These are phyloP conservation scores for Parietichytrium sp. DNA, from an alignment of 108 stramenopile genomes.

Conservation along the genomic window DNA sequence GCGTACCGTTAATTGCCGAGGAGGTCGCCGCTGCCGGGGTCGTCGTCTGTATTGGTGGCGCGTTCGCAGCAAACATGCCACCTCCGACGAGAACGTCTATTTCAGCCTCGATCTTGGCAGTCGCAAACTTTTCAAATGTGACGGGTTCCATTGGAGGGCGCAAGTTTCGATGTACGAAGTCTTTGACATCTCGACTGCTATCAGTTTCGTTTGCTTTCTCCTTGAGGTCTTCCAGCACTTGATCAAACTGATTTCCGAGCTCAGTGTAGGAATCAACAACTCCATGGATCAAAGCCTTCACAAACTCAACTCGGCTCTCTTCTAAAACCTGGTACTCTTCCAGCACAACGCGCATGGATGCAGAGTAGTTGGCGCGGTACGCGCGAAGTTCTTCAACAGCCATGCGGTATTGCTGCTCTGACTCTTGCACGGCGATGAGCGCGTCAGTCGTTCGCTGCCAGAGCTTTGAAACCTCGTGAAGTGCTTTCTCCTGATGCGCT, in stretches of 20 bases:
- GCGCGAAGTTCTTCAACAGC: neutral
- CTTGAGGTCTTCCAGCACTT: neutral
- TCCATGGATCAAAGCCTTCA: conserved; percentile 11
- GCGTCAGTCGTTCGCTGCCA: conserved; percentile 31
- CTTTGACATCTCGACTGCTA: neutral
- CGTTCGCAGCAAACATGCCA: too few relatives aligned
- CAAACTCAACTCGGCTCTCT: conserved; percentile 11
- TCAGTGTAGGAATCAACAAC: conserved; percentile 11
- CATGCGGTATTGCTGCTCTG: conserved; percentile 11
- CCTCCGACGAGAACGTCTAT: neutral
- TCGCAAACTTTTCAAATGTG: neutral
- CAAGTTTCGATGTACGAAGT: neutral
- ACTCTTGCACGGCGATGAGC: conserved; percentile 21
- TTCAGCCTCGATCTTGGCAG: conserved; percentile 17
- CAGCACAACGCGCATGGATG: neutral
- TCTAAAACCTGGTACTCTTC: neutral
- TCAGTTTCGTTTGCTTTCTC: neutral
- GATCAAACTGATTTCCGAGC: neutral
- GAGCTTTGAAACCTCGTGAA: conserved; percentile 24
- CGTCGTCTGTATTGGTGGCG: too few relatives aligned
- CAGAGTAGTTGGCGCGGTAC: neutral
- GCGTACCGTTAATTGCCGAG: too few relatives aligned
- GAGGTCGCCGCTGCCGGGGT: too few relatives aligned
- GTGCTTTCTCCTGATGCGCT: conserved; percentile 26
- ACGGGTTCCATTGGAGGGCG: neutral